Conservation (phyloP, 2,329 filamentous ascomycete species). For the Scedosporium apiospermum region DNA sequence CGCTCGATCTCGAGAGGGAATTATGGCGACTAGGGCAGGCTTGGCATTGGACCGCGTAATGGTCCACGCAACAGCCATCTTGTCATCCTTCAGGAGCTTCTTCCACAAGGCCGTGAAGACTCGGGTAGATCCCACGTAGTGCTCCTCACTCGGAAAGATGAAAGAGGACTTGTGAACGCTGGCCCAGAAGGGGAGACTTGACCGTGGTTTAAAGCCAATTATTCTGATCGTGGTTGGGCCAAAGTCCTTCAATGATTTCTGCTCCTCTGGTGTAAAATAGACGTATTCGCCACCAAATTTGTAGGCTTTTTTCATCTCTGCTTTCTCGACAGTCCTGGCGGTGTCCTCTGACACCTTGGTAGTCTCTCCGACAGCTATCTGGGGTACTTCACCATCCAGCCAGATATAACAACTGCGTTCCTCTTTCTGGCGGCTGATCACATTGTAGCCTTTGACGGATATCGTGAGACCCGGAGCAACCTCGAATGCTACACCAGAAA, state of each 20-base stretch:
- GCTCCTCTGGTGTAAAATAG: slow-evolving; percentile 76
- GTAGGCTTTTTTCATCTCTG: slow-evolving; percentile 82
- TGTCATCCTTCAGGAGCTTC: slow-evolving; percentile 70
- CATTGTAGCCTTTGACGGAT: slow-evolving; percentile 85
- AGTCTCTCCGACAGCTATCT: slow-evolving; percentile 68
- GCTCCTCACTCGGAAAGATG: slow-evolving; percentile 87
- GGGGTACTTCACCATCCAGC: slow-evolving; percentile 73
- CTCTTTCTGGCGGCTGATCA: slow-evolving; percentile 75
- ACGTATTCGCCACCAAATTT: slow-evolving; percentile 92
- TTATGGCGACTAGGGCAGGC: slow-evolving; percentile 69
- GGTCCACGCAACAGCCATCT: slow-evolving; percentile 84
- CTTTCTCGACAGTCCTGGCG: slow-evolving; percentile 65
- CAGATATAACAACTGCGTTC: slow-evolving; percentile 81
- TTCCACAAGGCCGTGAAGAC: slow-evolving; percentile 88
- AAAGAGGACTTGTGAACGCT: slow-evolving; percentile 81
- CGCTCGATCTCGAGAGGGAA: slow-evolving; percentile 61
- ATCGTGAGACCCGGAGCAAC: slow-evolving; percentile 77
- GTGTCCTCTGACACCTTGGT: slow-evolving; percentile 70
- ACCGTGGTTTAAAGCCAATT: slow-evolving; percentile 84
- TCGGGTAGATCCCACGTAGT: slow-evolving; percentile 81
- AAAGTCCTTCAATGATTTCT: slow-evolving; percentile 67
- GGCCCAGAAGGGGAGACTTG: slow-evolving; percentile 70
- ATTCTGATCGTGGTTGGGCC: slow-evolving; percentile 77
- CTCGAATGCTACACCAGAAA: slow-evolving; percentile 80
- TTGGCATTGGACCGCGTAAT: slow-evolving; percentile 72